Evolutionary conservation across 768 basidiomycete genomes (phyloP), one percentile per base, ranked within the genome.

Genomic region (Stropharia rugosoannulata): DNA sequence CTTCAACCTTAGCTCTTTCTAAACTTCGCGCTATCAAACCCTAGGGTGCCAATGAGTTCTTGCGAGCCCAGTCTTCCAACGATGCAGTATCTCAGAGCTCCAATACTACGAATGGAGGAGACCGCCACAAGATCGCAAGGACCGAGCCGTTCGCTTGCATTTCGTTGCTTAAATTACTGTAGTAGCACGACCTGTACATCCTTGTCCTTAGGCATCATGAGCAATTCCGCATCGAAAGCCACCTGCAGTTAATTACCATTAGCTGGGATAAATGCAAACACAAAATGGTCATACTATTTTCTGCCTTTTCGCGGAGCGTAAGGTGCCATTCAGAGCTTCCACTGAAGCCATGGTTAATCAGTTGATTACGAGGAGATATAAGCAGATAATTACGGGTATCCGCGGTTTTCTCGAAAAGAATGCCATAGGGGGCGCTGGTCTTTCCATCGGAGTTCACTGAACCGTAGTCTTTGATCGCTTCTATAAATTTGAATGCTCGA

Each of bases 181-280:
- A 79, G 60, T 47, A 74, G 63, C 3, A 75, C 68, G 19, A 80
- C 75, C 45, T 72, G 71, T 4, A 78, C 77, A 53, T 78, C 77
- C 59, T 79, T 78, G 61, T 79, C 77, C 59, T 66, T 75, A 32
- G 78, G 79, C 76, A 79, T 79, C 76, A 80, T 78, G 54, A 80
- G 57, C 9, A 80, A 67, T 61, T 80, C 79, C 13, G 70, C 75
- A 40, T 75, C 68, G 58, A 79, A 80, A 2, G 72, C 58, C 15
- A 52, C 51, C 51, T 52, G 29, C 35, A 27, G n/a, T 32, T 19
- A 15, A 5, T 15, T 12, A 35, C 13, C 4, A 35, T 41, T 42
- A 8, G 18, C 16, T 13, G 9, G 13, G 6, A 9, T 27, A 11
- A 18, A 11, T 42, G 27, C 15, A 35, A 13, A 16, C 25, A 15